Conservation (phyloP, 345 rosid genomes). For the Melaleuca alternifolia region DNA sequence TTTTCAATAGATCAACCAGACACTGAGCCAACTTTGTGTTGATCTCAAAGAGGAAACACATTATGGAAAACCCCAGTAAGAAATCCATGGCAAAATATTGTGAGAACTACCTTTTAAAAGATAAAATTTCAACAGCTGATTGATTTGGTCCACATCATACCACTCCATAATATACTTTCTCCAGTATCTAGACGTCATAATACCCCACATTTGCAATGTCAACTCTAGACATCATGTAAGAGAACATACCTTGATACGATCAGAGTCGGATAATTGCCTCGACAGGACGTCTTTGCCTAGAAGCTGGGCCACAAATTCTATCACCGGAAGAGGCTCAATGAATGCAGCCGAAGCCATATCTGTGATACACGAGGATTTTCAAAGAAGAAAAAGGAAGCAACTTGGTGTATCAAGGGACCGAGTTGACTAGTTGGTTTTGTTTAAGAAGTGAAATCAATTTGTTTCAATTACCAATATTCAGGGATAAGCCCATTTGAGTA, state of each 20-base stretch:
- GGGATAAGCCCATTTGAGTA: constrained; percentile 94
- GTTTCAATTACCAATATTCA: constrained; percentile 65
- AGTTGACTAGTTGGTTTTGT: background rate
- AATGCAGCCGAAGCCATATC: constrained; percentile 99
- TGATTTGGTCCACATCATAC: background rate
- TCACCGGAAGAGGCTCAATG: constrained; percentile 95
- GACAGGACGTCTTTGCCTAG: constrained; percentile 69
- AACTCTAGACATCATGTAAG: background rate
- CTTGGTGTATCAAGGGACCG: background rate
- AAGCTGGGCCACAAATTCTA: constrained; percentile 91
- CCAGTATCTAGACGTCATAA: background rate
- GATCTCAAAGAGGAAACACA: background rate
- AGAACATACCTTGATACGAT: constrained; percentile 70
- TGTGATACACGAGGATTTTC: constrained; percentile 2
- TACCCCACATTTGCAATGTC: background rate
- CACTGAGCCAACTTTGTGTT: background rate
- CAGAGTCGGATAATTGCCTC: constrained; percentile 82
- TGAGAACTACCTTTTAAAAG: background rate
- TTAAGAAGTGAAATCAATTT: background rate
- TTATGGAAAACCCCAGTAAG: background rate
- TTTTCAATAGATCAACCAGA: background rate
- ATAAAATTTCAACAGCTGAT: background rate
- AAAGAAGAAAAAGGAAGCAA: background rate
- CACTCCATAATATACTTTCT: background rate
- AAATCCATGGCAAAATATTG: background rate